Percentiles rank a stretch among this genome's conserved stretches.
Conservation (phyloP, 2,329 filamentous ascomycete genomes). For the Pseudocercospora musae region DNA sequence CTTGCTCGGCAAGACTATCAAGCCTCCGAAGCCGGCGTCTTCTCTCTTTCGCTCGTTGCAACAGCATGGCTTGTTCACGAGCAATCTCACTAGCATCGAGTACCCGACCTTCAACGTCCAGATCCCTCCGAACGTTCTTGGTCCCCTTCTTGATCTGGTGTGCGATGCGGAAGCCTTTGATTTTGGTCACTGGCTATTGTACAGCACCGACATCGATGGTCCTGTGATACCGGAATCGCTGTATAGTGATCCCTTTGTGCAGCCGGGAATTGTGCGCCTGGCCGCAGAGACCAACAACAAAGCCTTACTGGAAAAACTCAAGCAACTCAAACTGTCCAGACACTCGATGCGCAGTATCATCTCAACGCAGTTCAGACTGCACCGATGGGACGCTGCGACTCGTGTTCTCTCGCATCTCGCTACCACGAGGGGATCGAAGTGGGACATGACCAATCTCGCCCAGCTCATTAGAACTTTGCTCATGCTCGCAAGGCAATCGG, state of each 20-base stretch:
- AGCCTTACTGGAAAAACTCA: constrained; percentile 31
- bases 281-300: constrained; percentile 50
- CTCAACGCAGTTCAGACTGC: constrained; percentile 42
- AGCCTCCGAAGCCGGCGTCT: background rate
- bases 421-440: constrained; percentile 16
- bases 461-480: constrained; percentile 3
- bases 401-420: constrained; percentile 35
- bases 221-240: constrained; percentile 48
- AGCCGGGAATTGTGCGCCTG: constrained; percentile 54
- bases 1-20: constrained; percentile 2
- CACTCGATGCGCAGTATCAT: constrained; percentile 36
- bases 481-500: background rate
- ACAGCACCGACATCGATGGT: constrained; percentile 52
- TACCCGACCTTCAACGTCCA: constrained; percentile 46
- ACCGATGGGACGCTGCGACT: constrained; percentile 41
- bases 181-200: constrained; percentile 54
- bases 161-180: constrained; percentile 46
- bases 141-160: constrained; percentile 50
- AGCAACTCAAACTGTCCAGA: constrained; percentile 2
- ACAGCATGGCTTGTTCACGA: constrained; percentile 26
- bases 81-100: constrained; percentile 37
- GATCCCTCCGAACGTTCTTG: constrained; percentile 49
- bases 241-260: constrained; percentile 49
- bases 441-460: constrained; percentile 12
- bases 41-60: constrained; percentile 27